phyloP scores from a whole-genome alignment of 2,329 filamentous ascomycete genomes.

The Trichoderma atrobrunneum region DNA sequence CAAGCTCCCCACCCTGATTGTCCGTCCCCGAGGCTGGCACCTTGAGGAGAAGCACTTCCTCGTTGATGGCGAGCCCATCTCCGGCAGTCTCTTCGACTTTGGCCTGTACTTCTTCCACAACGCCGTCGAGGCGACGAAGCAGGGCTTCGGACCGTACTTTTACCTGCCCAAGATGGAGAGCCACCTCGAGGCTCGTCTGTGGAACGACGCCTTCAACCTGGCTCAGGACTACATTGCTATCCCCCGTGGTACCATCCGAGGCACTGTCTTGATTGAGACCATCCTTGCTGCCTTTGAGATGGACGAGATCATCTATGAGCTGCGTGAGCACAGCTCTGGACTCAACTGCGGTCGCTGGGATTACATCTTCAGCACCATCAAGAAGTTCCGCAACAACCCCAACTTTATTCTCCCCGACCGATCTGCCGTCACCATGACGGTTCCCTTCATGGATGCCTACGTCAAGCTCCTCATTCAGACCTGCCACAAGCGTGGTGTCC shows the following conservation, averaged over 20 bases:
- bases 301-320: constrained; percentile 99
- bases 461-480: constrained; percentile 96
- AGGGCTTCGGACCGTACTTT: constrained; percentile 90
- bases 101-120: constrained; percentile 99
- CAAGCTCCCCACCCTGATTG: constrained; percentile 81
- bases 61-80: constrained; percentile 91
- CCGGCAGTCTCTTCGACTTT: constrained; percentile 91
- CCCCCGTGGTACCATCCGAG: constrained; percentile 86
- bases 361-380: constrained; percentile 99
- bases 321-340: constrained; percentile 91
- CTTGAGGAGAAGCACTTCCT: constrained; percentile 98
- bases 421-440: constrained; percentile 90
- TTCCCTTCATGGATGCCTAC: constrained; percentile 97
- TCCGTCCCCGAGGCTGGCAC: constrained; percentile 95
- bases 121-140: constrained; percentile 79
- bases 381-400: constrained; percentile 95
- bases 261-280: constrained; percentile 94
- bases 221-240: constrained; percentile 91
- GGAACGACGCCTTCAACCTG: constrained; percentile 98
- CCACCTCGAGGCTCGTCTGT: constrained; percentile 92
- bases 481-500: constrained; percentile 93
- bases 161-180: constrained; percentile 98
- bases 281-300: constrained; percentile 98
- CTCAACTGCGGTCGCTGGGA: constrained; percentile 99
- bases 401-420: constrained; percentile 93